A percentile compares a stretch with the other conserved stretches of the same genome.
phyloP scores from a whole-genome alignment of 805 yeast species.

The Spathaspora gorwiae region DNA sequence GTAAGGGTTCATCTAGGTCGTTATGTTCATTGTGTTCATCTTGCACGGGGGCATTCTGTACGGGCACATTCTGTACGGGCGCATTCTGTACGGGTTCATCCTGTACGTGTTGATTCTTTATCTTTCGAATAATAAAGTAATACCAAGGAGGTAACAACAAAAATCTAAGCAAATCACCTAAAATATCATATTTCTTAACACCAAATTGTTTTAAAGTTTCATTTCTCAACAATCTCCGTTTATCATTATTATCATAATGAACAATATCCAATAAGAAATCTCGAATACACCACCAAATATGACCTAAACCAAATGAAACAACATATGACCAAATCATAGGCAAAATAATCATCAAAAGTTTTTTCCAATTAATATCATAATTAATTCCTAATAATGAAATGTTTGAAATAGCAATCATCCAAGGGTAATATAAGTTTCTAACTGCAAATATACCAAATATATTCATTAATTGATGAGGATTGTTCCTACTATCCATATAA shows the following conservation, averaged over 20 bases:
- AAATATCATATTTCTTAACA: constrained; percentile 9
- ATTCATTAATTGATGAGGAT: constrained; percentile 20
- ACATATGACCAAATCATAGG: constrained; percentile 8
- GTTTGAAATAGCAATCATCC: constrained; percentile 5
- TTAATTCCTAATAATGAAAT: not conserved
- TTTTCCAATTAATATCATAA: not conserved
- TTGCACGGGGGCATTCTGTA: too few relatives aligned
- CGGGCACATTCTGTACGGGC: too few relatives aligned
- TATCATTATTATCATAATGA: constrained; percentile 14
- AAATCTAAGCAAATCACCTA: constrained; percentile 7
- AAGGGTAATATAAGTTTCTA: constrained; percentile 9
- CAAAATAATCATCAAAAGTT: not conserved
- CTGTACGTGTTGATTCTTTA: too few relatives aligned
- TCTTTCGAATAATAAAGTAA: constrained; percentile 8
- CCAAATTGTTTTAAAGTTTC: constrained; percentile 10
- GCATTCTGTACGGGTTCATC: too few relatives aligned
- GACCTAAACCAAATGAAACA: constrained; percentile 14
- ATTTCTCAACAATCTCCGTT: constrained; percentile 11
- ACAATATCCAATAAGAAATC: constrained; percentile 12
- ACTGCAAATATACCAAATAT: constrained; percentile 20
- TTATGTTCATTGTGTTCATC: too few relatives aligned
- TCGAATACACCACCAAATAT: constrained; percentile 26
- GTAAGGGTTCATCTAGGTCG: too few relatives aligned
- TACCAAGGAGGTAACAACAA: constrained; percentile 33
- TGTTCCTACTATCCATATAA: constrained; percentile 25